These are phyloP conservation scores for Glonium stellatum DNA, from an alignment of 495 filamentous ascomycete species.

Conservation along the genomic window DNA sequence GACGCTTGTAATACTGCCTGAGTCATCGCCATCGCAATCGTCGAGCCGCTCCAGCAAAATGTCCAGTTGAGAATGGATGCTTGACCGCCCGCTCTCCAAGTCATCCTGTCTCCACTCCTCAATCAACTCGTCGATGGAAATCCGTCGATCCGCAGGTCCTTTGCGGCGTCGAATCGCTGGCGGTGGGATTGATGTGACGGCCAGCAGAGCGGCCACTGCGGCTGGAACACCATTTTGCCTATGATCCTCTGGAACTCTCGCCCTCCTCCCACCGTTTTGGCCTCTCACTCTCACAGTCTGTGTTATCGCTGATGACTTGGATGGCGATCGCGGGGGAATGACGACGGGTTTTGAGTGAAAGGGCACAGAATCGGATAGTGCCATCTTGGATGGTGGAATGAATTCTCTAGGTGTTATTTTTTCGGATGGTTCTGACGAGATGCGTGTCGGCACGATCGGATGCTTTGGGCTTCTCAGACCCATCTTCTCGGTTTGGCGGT, in stretches of 20 bases:
- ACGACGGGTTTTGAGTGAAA: slow-evolving; percentile 25
- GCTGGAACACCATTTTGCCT: slow-evolving; percentile 35
- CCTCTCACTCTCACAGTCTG: slow-evolving; percentile 26
- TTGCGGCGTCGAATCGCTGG: slow-evolving; percentile 27
- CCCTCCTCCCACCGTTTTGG: slow-evolving; percentile 22
- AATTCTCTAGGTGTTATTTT: slow-evolving; percentile 1
- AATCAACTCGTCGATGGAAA: slow-evolving; percentile 40
- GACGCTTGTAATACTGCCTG: slow-evolving; percentile 14
- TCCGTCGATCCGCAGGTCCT: slow-evolving; percentile 14
- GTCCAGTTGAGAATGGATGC: slow-evolving; percentile 34
- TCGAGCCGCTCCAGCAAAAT: slow-evolving; percentile 34
- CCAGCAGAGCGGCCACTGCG: slow-evolving; percentile 40
- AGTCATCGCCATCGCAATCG: slow-evolving; percentile 29
- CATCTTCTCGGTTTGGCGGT: slow-evolving; percentile 17
- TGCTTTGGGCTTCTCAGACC: slow-evolving; percentile 11
- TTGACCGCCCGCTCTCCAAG: slow-evolving; percentile 8
- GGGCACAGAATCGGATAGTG: slow-evolving; percentile 7
- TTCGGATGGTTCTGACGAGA: not conserved
- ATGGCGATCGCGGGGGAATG: slow-evolving; percentile 25
- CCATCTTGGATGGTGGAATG: not conserved
- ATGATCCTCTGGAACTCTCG: slow-evolving; percentile 23
- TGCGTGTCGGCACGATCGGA: not conserved
- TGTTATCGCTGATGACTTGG: slow-evolving; percentile 10
- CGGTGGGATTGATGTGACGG: slow-evolving; percentile 39
- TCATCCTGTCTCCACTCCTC: slow-evolving; percentile 37